Evolutionary conservation across 352 stramenopile genomes (phyloP), one percentile per base, ranked within the genome.

Genomic region (Globisporangium rhizosaccharum): DNA sequence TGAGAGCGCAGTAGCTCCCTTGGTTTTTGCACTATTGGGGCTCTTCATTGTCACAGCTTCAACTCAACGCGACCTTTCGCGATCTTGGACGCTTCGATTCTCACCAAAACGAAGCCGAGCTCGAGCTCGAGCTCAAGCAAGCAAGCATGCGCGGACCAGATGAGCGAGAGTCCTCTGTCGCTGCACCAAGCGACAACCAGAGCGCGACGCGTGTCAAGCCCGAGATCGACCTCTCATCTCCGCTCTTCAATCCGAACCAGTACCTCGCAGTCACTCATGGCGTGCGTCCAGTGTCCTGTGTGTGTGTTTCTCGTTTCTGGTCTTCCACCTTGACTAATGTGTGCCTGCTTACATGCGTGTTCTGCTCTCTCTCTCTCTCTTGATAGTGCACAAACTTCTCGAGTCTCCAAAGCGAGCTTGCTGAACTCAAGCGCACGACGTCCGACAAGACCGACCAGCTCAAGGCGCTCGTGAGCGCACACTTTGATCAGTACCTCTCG

Each of bases 391-490:
- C 82, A 28, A 90, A 67, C 53, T 90, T 83, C 53, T 65, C 71
- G 47, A 73, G 69, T 30, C 59, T 94, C 48, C 72, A 87, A 56
- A 75, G 57, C 20, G 77, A 85, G 56, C 76, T 94, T n/a, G 71
- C 75, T 18, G 74, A 82, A 48, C 71, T 94, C 39, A 80, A 82
- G 59, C 80, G 81, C 50, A 78, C 77, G 51, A 92, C 80, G 18
- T 91, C 77, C 1, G 82, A 92, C 68, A 94, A 92, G 65, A 94
- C 85, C 0, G 75, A 86, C 58, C 85, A 92, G 64, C 77, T 94
- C 45, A 94, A 94, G 59, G 75, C 79, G 11, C 70, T 94, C 37
- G 85, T 92, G 54, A 85, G 73, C 28, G 76, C 78, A 37, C 85
- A 92, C 63, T 94, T 92, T 56, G 85, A 94, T 56, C 80, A 92